Conservation (phyloP, 768 basidiomycete species). For the Zangia roseola region DNA sequence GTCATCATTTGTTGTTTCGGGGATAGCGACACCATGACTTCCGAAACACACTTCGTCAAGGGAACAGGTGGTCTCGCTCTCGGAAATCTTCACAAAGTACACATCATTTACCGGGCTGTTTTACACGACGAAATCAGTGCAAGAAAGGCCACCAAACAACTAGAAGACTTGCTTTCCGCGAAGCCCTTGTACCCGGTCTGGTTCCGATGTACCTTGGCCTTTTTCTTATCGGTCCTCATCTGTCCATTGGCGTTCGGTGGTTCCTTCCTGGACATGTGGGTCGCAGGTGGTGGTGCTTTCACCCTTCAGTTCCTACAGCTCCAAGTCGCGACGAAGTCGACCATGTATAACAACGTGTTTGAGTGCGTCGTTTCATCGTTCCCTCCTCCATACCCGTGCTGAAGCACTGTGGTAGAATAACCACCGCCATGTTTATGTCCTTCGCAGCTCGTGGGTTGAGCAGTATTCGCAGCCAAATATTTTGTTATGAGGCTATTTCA, state of each 20-base stretch:
- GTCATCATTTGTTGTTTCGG: conserved; percentile 88
- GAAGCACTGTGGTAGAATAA: conserved; percentile 53
- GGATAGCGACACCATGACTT: conserved; percentile 84
- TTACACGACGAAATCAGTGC: conserved; percentile 93
- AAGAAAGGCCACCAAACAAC: conserved; percentile 61
- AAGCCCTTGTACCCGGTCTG: conserved; percentile 62
- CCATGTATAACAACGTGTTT: conserved; percentile 87
- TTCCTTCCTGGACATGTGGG: conserved; percentile 81
- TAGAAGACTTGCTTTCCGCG: conserved; percentile 61
- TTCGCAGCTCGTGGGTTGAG: conserved; percentile 81
- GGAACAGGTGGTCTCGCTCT: conserved; percentile 74
- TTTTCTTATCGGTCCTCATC: conserved; percentile 71
- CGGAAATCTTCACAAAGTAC: conserved; percentile 81
- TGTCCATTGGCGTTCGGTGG: conserved; percentile 85
- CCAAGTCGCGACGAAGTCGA: conserved; percentile 68
- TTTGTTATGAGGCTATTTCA: conserved; percentile 92
- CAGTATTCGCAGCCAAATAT: conserved; percentile 70
- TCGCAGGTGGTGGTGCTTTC: conserved; percentile 70
- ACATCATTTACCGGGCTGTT: conserved; percentile 80
- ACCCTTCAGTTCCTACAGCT: conserved; percentile 71
- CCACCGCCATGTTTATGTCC: conserved; percentile 77
- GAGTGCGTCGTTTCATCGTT: conserved; percentile 50
- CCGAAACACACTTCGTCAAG: conserved; percentile 88
- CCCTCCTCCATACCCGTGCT: neutral
- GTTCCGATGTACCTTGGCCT: conserved; percentile 66